Evolutionary conservation across 129 eudicot genomes (phyloP), one percentile per base, ranked within the genome.

Genomic region (Lonicera japonica): DNA sequence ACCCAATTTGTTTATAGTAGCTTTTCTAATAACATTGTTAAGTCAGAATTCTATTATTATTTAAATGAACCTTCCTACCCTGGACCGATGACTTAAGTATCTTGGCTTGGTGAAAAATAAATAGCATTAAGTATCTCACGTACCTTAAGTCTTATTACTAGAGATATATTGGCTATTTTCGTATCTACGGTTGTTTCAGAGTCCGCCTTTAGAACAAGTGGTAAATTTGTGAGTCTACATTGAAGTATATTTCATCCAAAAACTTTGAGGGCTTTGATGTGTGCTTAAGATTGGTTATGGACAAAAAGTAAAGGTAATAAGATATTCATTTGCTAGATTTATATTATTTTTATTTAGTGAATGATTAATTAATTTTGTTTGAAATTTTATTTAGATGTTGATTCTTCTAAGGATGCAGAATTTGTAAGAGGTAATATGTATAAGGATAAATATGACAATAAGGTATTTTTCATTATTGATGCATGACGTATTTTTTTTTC

Each of bases 61-160:
- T 21, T 62, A 18, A 47, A 62, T 13, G 68, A 63, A n/a, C n/a
- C n/a, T n/a, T n/a, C n/a, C n/a, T n/a, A n/a, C n/a, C n/a, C n/a
- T n/a, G n/a, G 11, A 48, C 56, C 21, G 5, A 16, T 22, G 25
- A 63, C 20, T 61, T 61, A 40, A 54, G 43, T 21, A 61, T 61
- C n/a, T 61, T 61, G 36, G 70, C 61, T 40, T 52, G 53, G 70
- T 66, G 70, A 61, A 52, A 68, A 56, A 8, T 24, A 13, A 67
- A 56, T 56, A 41, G 64, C 0, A 20, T 23, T 2, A 67, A 54
- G 14, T 58, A 39, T 21, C 65, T 65, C 45, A 57, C 56, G 10
- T 29, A n/a, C n/a, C n/a, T n/a, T 58, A 8, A 54, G 45, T n/a
- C 21, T 21, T 1, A 56, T 56, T 9, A 36, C 36, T 10, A 56